These are phyloP conservation scores for Cutaneotrichosporon sp. DNA, from an alignment of 1,284 basidiomycete genomes.

Conservation along the genomic window DNA sequence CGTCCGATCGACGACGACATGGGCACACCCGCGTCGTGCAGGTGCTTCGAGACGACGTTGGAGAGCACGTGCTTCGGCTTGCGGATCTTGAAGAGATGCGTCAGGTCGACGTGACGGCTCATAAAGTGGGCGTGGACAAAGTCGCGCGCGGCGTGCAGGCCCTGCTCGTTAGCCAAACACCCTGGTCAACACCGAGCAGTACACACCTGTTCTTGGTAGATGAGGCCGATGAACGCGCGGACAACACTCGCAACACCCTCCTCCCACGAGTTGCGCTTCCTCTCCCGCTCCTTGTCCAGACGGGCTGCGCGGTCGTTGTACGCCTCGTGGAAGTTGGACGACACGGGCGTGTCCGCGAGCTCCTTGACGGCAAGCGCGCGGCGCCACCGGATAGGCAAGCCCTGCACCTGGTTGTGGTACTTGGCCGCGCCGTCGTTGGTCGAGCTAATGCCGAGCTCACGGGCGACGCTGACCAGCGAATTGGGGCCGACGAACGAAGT, in stretches of 20 bases:
- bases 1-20: constrained; percentile 59
- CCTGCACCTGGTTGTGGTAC: constrained; percentile 24
- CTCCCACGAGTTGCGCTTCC: constrained; percentile 38
- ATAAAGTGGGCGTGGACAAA: constrained; percentile 87
- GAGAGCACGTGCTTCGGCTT: constrained; percentile 79
- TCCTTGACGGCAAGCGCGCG: constrained; percentile 58
- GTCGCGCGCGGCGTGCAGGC: constrained; percentile 75
- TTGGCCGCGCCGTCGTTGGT: constrained; percentile 26
- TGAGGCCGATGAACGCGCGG: constrained; percentile 58
- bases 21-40: constrained; percentile 57
- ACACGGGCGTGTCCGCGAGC: constrained; percentile 29
- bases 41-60: constrained; percentile 73
- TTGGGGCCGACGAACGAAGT: constrained; percentile 86
- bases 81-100: constrained; percentile 82
- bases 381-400: constrained; percentile 55
- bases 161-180: constrained; percentile 54
- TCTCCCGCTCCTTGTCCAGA: constrained; percentile 18
- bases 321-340: constrained; percentile 29
- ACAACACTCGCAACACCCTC: constrained; percentile 55
- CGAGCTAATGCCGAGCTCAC: constrained; percentile 63
- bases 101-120: constrained; percentile 75
- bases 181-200: background rate
- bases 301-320: constrained; percentile 17
- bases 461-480: constrained; percentile 78
- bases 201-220: constrained; percentile 59